Percentiles rank a stretch among this genome's conserved stretches.
Evolutionary conservation across 768 basidiomycete species (phyloP).

Genomic region (Lactifluus volemus): DNA sequence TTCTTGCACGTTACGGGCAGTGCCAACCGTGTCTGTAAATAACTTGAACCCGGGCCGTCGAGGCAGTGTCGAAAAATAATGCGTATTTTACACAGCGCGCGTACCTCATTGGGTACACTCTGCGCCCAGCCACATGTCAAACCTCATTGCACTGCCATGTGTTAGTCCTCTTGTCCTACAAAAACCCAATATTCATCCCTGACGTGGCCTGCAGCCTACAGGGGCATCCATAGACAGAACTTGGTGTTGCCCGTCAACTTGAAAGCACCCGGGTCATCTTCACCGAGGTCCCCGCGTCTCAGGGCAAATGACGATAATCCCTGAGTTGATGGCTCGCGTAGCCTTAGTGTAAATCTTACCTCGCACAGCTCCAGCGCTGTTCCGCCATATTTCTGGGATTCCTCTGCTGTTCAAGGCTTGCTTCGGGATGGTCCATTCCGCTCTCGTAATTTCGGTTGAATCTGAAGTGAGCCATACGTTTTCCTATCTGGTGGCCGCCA

Average conservation of each 20-base stretch:
- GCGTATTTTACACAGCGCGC: neutral
- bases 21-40: conserved; percentile 1
- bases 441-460: no score
- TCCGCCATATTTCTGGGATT: neutral
- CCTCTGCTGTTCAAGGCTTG: neutral
- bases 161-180: neutral
- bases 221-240: no score
- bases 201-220: no score
- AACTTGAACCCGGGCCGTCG: neutral
- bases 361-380: neutral
- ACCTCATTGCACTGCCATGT: neutral
- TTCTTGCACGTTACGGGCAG: conserved; percentile 2
- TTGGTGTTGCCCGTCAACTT: no score
- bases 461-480: neutral
- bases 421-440: no score
- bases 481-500: neutral
- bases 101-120: neutral
- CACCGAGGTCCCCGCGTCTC: neutral
- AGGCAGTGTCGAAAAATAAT: conserved; percentile 8
- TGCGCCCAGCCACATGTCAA: no score
- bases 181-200: neutral
- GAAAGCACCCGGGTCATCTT: neutral
- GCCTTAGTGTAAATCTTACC: neutral
- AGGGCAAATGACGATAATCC: neutral
- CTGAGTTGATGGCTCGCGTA: neutral